phyloP scores from a whole-genome alignment of 306 rosid genomes.

The Crotalaria pallida region DNA sequence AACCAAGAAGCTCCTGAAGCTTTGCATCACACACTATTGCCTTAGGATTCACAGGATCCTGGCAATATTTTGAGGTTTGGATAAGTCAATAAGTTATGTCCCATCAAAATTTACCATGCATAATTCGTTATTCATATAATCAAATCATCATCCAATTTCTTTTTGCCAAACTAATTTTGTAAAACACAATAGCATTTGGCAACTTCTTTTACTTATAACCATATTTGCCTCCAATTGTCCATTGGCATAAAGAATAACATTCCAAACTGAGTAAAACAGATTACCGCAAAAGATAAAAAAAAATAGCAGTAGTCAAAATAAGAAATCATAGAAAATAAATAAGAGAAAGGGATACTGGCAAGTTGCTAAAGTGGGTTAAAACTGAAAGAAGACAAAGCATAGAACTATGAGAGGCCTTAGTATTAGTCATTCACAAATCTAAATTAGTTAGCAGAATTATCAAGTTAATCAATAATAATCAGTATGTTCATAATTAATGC shows the following conservation, averaged over 20 bases:
- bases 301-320: not conserved
- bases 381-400: constrained; percentile 8
- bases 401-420: not conserved
- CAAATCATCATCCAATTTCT: not conserved
- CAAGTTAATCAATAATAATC: constrained; percentile 2
- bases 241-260: not conserved
- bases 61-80: constrained; percentile 13
- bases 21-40: constrained; percentile 62
- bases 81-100: constrained; percentile 14
- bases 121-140: not conserved
- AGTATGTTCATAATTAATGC: not conserved
- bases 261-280: not conserved
- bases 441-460: not conserved
- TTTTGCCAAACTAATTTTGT: not conserved
- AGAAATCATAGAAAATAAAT: not conserved
- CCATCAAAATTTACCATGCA: not conserved
- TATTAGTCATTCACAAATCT: not conserved
- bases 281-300: not conserved
- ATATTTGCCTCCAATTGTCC: not conserved
- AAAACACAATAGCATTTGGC: not conserved
- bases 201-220: not conserved
- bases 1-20: constrained; percentile 77
- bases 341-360: not conserved
- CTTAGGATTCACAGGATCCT: constrained; percentile 83
- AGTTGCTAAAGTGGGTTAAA: not conserved